A percentile compares a stretch with the other conserved stretches of the same genome.
These are phyloP conservation scores for Hypoxylon sp. DNA, from an alignment of 2,329 filamentous ascomycete species.

Conservation along the genomic window DNA sequence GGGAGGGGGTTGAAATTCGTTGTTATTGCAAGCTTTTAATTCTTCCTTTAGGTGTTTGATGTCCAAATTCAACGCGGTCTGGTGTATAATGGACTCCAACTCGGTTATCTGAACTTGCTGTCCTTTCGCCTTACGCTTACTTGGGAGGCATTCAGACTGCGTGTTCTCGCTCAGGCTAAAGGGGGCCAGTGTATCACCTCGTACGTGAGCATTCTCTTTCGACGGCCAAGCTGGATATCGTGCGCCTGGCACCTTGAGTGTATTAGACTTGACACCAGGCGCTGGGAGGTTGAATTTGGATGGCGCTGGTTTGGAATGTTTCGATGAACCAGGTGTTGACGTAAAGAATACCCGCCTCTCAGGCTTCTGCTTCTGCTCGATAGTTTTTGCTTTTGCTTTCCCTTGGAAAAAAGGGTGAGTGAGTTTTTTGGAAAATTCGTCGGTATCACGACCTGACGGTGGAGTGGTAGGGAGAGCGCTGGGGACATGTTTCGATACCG, in stretches of 20 bases:
- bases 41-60: conserved; percentile 55
- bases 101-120: conserved; percentile 59
- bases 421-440: conserved; percentile 40
- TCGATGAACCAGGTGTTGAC: conserved; percentile 69
- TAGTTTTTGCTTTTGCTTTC: conserved; percentile 63
- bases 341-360: conserved; percentile 62
- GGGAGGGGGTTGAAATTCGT: conserved; percentile 63
- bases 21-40: conserved; percentile 56
- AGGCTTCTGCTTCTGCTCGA: conserved; percentile 49
- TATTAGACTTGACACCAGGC: conserved; percentile 62
- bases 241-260: conserved; percentile 75
- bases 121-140: conserved; percentile 66
- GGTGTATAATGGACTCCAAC: conserved; percentile 62
- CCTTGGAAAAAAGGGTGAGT: conserved; percentile 78
- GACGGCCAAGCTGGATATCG: conserved; percentile 80
- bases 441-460: conserved; percentile 30
- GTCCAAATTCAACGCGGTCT: conserved; percentile 58
- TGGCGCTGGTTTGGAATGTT: conserved; percentile 56
- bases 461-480: conserved; percentile 27
- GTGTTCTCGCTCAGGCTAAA: neutral
- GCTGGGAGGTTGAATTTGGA: conserved; percentile 56
- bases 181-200: conserved; percentile 57
- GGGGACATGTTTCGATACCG: conserved; percentile 49
- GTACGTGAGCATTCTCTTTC: conserved; percentile 74
- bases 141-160: conserved; percentile 6